Evolutionary conservation across 108 stramenopile genomes (phyloP), one percentile per base, ranked within the genome.

Genomic region (Aurantiochytrium sp.): DNA sequence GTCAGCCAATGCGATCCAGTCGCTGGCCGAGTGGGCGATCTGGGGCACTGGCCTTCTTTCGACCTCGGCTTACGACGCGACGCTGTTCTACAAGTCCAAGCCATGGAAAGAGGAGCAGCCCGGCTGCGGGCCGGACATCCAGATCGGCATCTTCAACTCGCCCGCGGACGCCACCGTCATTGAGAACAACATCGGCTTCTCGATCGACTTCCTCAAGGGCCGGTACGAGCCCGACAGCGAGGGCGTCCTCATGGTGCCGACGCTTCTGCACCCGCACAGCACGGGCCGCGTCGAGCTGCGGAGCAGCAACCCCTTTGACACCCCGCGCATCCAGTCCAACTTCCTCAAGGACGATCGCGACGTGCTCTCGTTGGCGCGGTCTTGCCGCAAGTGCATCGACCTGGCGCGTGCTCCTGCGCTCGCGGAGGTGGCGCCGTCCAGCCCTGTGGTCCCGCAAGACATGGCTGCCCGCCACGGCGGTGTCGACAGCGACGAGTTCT

Each of bases 81-180:
- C 73, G 2, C 39, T 81, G 36, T 81, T 81, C 24, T 81, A 27
- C 73, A 81, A 81, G 73, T 27, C 42, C 21, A 17, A 41, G 12
- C 10, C n/a, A 6, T 81, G 39, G 42, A 48, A 41, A 24, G 42
- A 48, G 39, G 39, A 41, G 73, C 21, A 81, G 27, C 73, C 73
- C 45, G 10, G 6, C 27, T 81, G 73, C 42, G 73, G 73, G 19
- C 73, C 73, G 19, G 73, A 81, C 24, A 6, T 48, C 12, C 73
- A 81, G 30, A 81, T 81, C 32, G 73, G 73, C 27, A 81, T 81
- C 73, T 81, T 81, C 45, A 27, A 24, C 30, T 81, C 73, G 42
- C 73, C 73, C 27, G 12, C 45, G n/a, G 73, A 81, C 1, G 42
- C 15, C 36, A 48, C 42, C 45, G 15, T 81, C 19, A 48, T 81